Evolutionary conservation across 169 alveolate species (phyloP).

Genomic region (Theileria parva): DNA sequence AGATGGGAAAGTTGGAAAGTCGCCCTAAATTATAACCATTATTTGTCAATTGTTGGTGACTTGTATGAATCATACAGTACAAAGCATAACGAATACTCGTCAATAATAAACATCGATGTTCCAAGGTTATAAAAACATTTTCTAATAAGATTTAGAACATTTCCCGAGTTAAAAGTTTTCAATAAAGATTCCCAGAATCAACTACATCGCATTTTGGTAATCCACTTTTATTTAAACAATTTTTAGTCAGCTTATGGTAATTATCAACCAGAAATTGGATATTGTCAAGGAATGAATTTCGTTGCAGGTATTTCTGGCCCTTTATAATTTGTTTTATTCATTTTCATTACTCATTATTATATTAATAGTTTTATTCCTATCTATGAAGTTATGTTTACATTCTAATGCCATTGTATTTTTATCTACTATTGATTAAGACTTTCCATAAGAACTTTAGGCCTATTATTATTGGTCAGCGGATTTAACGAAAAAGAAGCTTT

Average conservation of each 20-base stretch:
- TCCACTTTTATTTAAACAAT: not conserved
- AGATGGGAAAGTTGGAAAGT: conserved; percentile 78
- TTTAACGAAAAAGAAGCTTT: conserved; percentile 75
- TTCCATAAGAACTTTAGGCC: conserved; percentile 10
- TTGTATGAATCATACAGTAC: conserved; percentile 33
- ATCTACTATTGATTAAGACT: not conserved
- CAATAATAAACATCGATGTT: conserved; percentile 62
- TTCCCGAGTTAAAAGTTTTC: conserved; percentile 58
- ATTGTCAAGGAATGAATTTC: conserved; percentile 90
- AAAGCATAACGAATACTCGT: conserved; percentile 41
- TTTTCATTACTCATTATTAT: not conserved
- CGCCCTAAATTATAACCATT: conserved; percentile 50
- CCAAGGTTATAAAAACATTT: conserved; percentile 38
- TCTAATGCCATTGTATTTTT: not conserved
- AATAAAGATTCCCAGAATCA: conserved; percentile 50
- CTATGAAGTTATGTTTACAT: not conserved
- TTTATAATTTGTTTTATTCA: not conserved
- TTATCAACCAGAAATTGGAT: conserved; percentile 79
- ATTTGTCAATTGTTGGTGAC: conserved; percentile 5
- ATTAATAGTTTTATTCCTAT: not conserved
- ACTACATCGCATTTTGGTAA: conserved; percentile 65
- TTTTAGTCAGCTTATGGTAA: conserved; percentile 52
- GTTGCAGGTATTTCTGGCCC: conserved; percentile 72
- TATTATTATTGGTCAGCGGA: conserved; percentile 74
- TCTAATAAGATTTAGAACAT: conserved; percentile 33